These are phyloP conservation scores for Lactifluus echinatus DNA, from an alignment of 768 basidiomycete genomes.

Conservation along the genomic window DNA sequence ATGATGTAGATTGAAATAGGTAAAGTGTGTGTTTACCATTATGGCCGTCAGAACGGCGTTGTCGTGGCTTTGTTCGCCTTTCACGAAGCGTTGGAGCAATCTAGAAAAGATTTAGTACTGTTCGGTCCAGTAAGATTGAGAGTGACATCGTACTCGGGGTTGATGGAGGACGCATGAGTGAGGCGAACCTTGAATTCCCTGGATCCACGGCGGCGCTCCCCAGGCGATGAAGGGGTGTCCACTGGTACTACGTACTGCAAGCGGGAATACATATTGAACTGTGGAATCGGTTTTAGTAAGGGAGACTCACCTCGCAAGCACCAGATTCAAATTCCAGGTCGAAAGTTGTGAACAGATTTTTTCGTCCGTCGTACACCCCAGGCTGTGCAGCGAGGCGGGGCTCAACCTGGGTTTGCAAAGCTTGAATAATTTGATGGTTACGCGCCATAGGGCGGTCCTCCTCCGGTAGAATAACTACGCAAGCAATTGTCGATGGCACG, in stretches of 20 bases:
- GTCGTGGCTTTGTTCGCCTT: constrained; percentile 61
- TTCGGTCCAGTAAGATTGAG: constrained; percentile 21
- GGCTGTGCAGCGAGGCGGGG: constrained; percentile 59
- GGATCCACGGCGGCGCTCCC: constrained; percentile 29
- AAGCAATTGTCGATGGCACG: constrained; percentile 28
- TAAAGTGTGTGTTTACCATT: constrained; percentile 34
- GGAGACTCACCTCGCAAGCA: constrained; percentile 37
- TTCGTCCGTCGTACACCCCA: constrained; percentile 73
- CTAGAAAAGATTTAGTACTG: constrained; percentile 29
- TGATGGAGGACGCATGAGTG: constrained; percentile 63
- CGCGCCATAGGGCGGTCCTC: constrained; percentile 54
- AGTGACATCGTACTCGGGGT: constrained; percentile 59
- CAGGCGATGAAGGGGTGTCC: constrained; percentile 19
- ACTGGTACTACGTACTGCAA: constrained; percentile 53
- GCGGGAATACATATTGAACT: background rate
- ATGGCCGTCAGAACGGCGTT: constrained; percentile 58
- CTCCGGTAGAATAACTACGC: constrained; percentile 47
- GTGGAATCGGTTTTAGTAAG: background rate
- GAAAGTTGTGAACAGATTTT: constrained; percentile 60
- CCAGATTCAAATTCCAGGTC: constrained; percentile 49
- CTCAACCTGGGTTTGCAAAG: constrained; percentile 48
- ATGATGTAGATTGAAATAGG: background rate
- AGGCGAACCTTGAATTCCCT: constrained; percentile 60
- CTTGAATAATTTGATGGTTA: constrained; percentile 60
- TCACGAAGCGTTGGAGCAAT: constrained; percentile 51